Evolutionary conservation across 176 grass and related monocot genomes (phyloP).

Genomic region (Avena insularis): DNA sequence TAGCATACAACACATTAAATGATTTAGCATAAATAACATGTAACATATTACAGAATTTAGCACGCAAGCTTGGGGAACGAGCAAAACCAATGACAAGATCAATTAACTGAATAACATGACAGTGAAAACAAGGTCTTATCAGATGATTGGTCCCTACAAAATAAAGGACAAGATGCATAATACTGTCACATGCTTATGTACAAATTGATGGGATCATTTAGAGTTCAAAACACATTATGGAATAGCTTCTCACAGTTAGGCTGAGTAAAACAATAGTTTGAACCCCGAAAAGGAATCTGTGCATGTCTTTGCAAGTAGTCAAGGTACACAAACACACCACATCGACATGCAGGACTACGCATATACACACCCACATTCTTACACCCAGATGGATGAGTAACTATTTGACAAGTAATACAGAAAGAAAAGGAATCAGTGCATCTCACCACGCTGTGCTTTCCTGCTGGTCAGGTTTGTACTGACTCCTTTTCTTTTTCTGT

Average conservation of each 20-base stretch:
- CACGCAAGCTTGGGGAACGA: constrained; percentile 15
- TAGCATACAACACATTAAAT: not conserved
- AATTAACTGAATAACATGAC: constrained; percentile 12
- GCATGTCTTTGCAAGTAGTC: constrained; percentile 5
- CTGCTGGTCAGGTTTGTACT: constrained; percentile 67
- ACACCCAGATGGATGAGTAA: constrained; percentile 31
- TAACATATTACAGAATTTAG: constrained; percentile 19
- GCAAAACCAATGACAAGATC: constrained; percentile 10
- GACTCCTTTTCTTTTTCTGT: constrained; percentile 81
- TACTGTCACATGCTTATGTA: not conserved
- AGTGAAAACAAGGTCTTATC: constrained; percentile 9
- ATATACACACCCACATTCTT: constrained; percentile 19
- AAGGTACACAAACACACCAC: not conserved
- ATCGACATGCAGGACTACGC: not conserved
- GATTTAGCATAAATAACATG: not conserved
- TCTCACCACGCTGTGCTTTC: constrained; percentile 70
- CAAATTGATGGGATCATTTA: not conserved
- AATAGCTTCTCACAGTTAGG: not conserved
- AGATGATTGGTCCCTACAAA: constrained; percentile 12
- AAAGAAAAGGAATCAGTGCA: constrained; percentile 66
- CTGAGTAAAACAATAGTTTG: constrained; percentile 12
- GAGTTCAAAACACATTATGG: not conserved
- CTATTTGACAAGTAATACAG: constrained; percentile 46
- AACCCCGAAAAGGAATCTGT: not conserved
- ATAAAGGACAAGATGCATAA: not conserved